These are phyloP conservation scores for Fusarium guadeloupense DNA, from an alignment of 2,329 filamentous ascomycete species.

Conservation along the genomic window DNA sequence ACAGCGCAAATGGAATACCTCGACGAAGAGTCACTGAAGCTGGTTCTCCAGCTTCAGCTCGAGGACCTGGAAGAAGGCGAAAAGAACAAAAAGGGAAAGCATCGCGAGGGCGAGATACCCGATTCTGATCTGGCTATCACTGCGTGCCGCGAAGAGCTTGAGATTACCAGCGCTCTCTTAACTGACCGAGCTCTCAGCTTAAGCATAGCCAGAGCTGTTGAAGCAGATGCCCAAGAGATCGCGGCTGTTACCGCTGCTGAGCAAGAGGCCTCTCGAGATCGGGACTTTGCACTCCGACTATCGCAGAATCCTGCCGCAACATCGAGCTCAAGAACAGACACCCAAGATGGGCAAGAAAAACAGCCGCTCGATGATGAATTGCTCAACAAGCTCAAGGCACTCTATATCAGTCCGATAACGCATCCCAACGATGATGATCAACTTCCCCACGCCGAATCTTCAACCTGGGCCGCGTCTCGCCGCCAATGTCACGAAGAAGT, in stretches of 20 bases:
- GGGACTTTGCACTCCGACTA: conserved; percentile 1
- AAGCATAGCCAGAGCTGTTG: conserved; percentile 17
- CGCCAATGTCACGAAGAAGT: neutral
- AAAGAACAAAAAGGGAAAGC: conserved; percentile 10
- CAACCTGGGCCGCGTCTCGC: neutral
- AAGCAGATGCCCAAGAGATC: neutral
- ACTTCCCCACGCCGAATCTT: conserved; percentile 1
- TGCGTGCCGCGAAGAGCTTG: conserved; percentile 5
- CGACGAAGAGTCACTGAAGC: conserved; percentile 1
- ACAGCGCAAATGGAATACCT: neutral
- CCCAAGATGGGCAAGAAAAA: neutral
- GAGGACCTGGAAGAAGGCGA: conserved; percentile 6
- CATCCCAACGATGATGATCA: neutral
- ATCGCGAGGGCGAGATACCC: neutral
- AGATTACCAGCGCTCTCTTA: neutral
- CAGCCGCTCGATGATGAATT: neutral
- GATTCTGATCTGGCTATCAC: conserved; percentile 11
- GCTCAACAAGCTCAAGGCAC: neutral
- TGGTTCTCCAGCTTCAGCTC: conserved; percentile 10
- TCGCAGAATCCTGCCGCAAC: neutral
- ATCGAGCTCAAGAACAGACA: neutral
- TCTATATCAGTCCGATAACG: neutral
- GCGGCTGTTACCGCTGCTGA: neutral
- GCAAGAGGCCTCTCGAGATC: conserved; percentile 6
- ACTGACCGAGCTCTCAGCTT: neutral